Percentiles rank a stretch among this genome's conserved stretches.
phyloP scores from a whole-genome alignment of 2,329 filamentous ascomycete species.

The Ophidiomyces ophidiicola region DNA sequence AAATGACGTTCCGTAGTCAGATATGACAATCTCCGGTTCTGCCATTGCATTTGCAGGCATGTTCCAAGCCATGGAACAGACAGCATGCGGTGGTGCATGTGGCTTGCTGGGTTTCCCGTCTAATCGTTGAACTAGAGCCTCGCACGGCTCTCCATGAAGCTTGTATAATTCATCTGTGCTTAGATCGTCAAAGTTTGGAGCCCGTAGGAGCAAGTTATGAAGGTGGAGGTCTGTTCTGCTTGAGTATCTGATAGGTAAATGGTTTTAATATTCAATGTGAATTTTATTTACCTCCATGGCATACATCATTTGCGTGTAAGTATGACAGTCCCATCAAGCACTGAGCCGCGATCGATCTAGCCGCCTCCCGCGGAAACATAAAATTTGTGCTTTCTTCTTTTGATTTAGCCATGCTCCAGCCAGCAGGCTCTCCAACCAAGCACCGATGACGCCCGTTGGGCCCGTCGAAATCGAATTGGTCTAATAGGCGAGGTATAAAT shows the following conservation, averaged over 20 bases:
- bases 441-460: conserved; percentile 15
- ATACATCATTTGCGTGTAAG: conserved; percentile 18
- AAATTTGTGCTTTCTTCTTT: conserved; percentile 15
- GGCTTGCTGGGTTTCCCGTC: conserved; percentile 17
- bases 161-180: conserved; percentile 17
- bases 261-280: background rate
- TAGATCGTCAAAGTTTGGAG: conserved; percentile 14
- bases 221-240: conserved; percentile 15
- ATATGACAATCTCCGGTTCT: conserved; percentile 18
- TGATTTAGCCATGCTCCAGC: conserved; percentile 13
- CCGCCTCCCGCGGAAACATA: conserved; percentile 18
- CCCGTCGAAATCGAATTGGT: conserved; percentile 14
- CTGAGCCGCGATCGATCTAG: conserved; percentile 17
- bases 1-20: conserved; percentile 20
- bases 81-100: conserved; percentile 16
- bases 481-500: conserved; percentile 12
- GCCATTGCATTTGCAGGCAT: conserved; percentile 17
- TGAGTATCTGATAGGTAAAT: conserved; percentile 13
- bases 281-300: conserved; percentile 16
- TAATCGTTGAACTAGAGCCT: conserved; percentile 15
- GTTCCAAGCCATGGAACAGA: conserved; percentile 17
- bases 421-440: conserved; percentile 14
- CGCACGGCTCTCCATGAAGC: conserved; percentile 16
- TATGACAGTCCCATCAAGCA: conserved; percentile 17
- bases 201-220: conserved; percentile 17